Evolutionary conservation across 495 filamentous ascomycete species (phyloP), one percentile per base, ranked within the genome.

Genomic region (Massariosphaeria phaeospora): DNA sequence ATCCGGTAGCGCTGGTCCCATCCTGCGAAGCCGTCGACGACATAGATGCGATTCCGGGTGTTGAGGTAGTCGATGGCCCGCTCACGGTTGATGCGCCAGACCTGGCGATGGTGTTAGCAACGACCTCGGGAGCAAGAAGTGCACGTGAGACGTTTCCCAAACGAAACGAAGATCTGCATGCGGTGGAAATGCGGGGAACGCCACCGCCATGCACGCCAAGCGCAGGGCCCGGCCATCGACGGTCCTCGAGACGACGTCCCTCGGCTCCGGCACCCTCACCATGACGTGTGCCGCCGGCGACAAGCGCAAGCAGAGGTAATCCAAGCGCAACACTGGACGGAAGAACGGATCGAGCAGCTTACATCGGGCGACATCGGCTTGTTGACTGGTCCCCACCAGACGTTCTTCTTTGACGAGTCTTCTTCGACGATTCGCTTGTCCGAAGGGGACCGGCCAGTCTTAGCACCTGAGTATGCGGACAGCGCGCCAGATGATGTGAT

Each of bases 1-100:
- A 98, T 97, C 54, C 90, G 81, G 80, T 98, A 98, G 68, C 91
- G 89, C 79, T 94, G 85, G 64, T 98, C 93, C 93, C 93, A 98
- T 64, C 93, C 93, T 55, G 93, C 93, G 70, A 83, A 98, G 57
- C 93, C 93, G 74, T 98, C 93, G 55, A 98, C 76, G 55, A 98
- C 93, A 73, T 98, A 98, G 75, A 98, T 98, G 66, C 93, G 88
- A 70, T 96, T 96, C 64, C 94, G 79, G 50, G 93, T 98, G 79
- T 98, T 98, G 55, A 98, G 81, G 76, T 97, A 98, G 76, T 98
- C 93, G 69, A 98, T 82, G 52, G 93, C 93, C 74, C 93, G 91
- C 73, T 98, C 93, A 63, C 93, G 84, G 84, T 97, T 98, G 77
- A 98, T 98, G 63, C 89, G 87, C 93, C 93, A 98, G 69, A 98